Evolutionary conservation across 73 alveolate genomes (phyloP), one percentile per base, ranked within the genome.

Genomic region (Loxodes magnus): DNA sequence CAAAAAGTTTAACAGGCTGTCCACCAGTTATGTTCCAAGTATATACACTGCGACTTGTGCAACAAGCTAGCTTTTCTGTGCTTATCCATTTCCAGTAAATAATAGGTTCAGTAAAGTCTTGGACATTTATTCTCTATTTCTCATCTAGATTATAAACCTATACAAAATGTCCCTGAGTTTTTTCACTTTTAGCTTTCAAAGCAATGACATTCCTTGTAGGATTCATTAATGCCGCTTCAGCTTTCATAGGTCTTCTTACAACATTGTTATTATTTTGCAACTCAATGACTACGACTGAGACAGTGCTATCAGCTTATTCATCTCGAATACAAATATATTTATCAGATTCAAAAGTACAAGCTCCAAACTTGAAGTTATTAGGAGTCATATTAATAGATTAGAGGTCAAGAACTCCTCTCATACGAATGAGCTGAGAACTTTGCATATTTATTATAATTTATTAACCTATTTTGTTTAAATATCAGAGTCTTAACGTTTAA

Each of bases 171-270:
- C 79, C 26, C 64, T 57, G 64, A 22, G 74, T 68, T 3, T 63
- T 59, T 24, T 82, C 82, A 1, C 67, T 69, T 52, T 59, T 72
- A 14, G 99, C 97, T 64, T 96, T 70, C 57, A 90, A 79, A 12
- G 98, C 95, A 58, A 93, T 90, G 64, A 93, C 78, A 68, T 85
- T 83, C 64, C 75, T 62, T 37, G 81, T 41, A 24, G 95, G 95
- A 72, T 93, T 97, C 96, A 89, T 90, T 69, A 93, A 60, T 19
- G 88, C 94, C 10, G 87, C 88, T 23, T 93, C 99, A 33, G 99
- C 97, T 78, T 77, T 93, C 75, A 82, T 86, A 63, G 95, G 89
- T 80, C 87, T 85, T 56, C 99, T 82, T 27, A 83, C 68, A 31
- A 56, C 72, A n/a, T 59, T 31, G 77, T 51, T 69, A 23, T 66